Conservation (phyloP, 2,329 filamentous ascomycete species). For the Phoma herbarum region DNA sequence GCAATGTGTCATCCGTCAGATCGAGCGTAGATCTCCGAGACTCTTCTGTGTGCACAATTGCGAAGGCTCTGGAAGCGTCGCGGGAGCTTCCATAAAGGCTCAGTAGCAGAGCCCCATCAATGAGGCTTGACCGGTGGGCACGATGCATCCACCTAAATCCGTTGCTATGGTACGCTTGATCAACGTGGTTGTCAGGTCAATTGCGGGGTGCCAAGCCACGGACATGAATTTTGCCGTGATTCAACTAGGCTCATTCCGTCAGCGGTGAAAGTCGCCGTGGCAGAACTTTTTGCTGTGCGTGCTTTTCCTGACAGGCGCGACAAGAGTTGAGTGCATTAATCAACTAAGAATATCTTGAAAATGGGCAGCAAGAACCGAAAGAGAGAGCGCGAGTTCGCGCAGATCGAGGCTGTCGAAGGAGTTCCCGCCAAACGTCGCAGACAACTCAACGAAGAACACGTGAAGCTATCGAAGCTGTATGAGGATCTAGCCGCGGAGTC, state of each 20-base stretch:
- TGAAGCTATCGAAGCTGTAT: constrained; percentile 57
- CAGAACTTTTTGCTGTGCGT: constrained; percentile 16
- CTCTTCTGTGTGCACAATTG: not conserved
- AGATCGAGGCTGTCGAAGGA: constrained; percentile 28
- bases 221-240: constrained; percentile 6
- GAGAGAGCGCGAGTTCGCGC: constrained; percentile 36
- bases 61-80: not conserved
- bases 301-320: constrained; percentile 12
- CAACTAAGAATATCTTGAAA: not conserved
- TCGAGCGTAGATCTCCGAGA: not conserved
- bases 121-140: constrained; percentile 10
- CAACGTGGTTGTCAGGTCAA: constrained; percentile 17
- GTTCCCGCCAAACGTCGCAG: constrained; percentile 45
- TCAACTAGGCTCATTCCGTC: not conserved
- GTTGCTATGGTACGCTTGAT: constrained; percentile 20
- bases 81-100: not conserved
- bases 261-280: constrained; percentile 10
- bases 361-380: constrained; percentile 44
- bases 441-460: constrained; percentile 51
- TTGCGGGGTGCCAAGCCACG: constrained; percentile 19
- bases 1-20: constrained; percentile 8
- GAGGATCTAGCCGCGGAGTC: constrained; percentile 59
- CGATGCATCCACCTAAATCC: constrained; percentile 16
- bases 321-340: not conserved
- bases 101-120: not conserved